Evolutionary conservation across 306 rosid species (phyloP), one percentile per base, ranked within the genome.

Genomic region (Lathyrus tuberosus): DNA sequence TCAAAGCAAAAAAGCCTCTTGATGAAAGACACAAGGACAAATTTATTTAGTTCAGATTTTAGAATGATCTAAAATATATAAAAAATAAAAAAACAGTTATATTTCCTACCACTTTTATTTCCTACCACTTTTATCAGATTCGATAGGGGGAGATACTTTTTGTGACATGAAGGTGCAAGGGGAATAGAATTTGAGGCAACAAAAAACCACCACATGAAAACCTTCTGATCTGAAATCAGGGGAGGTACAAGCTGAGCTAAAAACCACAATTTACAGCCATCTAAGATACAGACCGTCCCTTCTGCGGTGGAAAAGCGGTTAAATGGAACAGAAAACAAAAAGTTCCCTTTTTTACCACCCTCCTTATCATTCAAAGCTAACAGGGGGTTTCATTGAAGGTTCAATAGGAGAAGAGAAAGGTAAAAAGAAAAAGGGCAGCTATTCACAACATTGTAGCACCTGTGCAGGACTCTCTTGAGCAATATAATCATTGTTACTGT

Each of bases 361-460:
- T 59, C 43, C 62, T 57, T 49, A 14, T 47, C 52, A 11, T 67
- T 44, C 63, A 11, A 46, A 35, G 33, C 56, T 40, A 47, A 68
- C 64, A 58, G 35, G 15, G 15, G 26, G 46, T 26, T 26, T 35
- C 42, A 65, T n/a, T 59, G 24, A 40, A 47, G 52, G 54, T 62
- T 18, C 20, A 33, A 66, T 3, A 31, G 38, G 24, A 16, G 30
- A 24, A 54, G 37, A 33, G 24, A 53, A 53, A 43, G 37, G 35
- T 35, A 4, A 44, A 13, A 57, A 40, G 28, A 16, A 48, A 3
- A 54, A 26, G n/a, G 20, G 53, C 20, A 41, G 24, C 53, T 52
- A 43, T 18, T 24, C 66, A 38, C 53, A 76, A 44, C 59, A 70
- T 58, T 58, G 49, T 63, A 43, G 67, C 18, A 56, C 53, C 38